Evolutionary conservation across 768 basidiomycete species (phyloP).

Genomic region (Boletus bicolor): DNA sequence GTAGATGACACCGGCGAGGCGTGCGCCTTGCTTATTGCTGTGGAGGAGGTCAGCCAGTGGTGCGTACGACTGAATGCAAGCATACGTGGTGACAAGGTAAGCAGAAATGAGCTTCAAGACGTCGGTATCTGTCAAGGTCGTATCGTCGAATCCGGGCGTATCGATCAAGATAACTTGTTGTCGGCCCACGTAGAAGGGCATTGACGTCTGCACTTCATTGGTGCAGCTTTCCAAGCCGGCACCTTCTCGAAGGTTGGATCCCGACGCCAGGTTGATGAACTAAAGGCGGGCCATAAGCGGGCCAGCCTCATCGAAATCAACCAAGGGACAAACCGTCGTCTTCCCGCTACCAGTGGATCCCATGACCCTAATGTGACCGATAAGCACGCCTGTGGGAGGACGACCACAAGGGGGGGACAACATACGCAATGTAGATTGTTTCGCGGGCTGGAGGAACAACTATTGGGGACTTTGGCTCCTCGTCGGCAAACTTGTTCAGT

Average conservation of each 20-base stretch:
- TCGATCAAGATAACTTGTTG: conserved; percentile 50
- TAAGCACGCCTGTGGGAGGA: conserved; percentile 17
- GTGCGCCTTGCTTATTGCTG: conserved; percentile 36
- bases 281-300: conserved; percentile 13
- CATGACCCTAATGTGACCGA: conserved; percentile 31
- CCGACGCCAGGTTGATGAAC: conserved; percentile 39
- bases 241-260: conserved; percentile 31
- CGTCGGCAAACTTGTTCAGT: conserved; percentile 24
- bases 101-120: conserved; percentile 50
- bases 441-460: conserved; percentile 15
- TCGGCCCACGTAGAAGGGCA: conserved; percentile 28
- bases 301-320: not conserved
- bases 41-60: conserved; percentile 11
- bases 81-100: conserved; percentile 33
- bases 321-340: conserved; percentile 29
- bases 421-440: conserved; percentile 30
- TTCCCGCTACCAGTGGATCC: conserved; percentile 36
- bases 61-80: not conserved
- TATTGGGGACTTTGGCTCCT: conserved; percentile 23
- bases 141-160: conserved; percentile 64
- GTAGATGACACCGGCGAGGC: conserved; percentile 49
- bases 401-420: not conserved
- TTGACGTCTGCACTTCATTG: conserved; percentile 30
- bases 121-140: conserved; percentile 45
- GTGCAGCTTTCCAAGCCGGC: conserved; percentile 37